phyloP scores from a whole-genome alignment of 2,329 filamentous ascomycete species.

The Pseudopithomyces maydicus region DNA sequence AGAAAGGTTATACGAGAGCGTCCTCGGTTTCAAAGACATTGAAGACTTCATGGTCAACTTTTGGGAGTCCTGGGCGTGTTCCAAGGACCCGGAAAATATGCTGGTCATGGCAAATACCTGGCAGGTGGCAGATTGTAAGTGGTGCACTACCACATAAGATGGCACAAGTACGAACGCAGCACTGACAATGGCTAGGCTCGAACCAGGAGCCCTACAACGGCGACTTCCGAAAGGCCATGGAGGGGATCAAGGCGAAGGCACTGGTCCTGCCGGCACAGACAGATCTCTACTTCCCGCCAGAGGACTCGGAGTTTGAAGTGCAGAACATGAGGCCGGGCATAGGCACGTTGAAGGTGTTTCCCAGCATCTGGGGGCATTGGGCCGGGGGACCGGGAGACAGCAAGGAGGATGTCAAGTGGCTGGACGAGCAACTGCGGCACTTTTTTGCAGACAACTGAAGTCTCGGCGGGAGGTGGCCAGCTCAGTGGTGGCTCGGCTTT shows the following conservation, averaged over 20 bases:
- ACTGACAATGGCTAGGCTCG: slow-evolving; percentile 44
- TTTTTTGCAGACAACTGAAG: slow-evolving; percentile 52
- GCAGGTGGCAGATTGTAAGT: slow-evolving; percentile 67
- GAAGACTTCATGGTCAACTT: slow-evolving; percentile 77
- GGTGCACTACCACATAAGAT: neutral
- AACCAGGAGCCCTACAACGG: slow-evolving; percentile 71
- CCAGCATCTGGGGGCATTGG: slow-evolving; percentile 69
- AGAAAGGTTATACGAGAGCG: slow-evolving; percentile 68
- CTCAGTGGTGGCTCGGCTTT: slow-evolving; percentile 10
- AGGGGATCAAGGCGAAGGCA: slow-evolving; percentile 71
- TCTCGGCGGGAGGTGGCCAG: neutral
- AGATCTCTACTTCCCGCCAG: slow-evolving; percentile 81
- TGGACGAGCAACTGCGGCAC: slow-evolving; percentile 64
- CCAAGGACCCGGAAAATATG: slow-evolving; percentile 77
- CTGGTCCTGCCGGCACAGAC: slow-evolving; percentile 74
- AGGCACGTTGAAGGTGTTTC: slow-evolving; percentile 59
- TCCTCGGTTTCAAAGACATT: slow-evolving; percentile 68
- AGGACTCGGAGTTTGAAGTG: slow-evolving; percentile 79
- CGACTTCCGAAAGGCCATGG: slow-evolving; percentile 66
- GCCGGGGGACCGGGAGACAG: slow-evolving; percentile 71
- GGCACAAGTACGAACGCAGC: slow-evolving; percentile 39
- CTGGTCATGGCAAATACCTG: slow-evolving; percentile 78
- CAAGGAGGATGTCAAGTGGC: slow-evolving; percentile 72
- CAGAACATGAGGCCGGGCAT: slow-evolving; percentile 63
- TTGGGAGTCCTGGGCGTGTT: slow-evolving; percentile 76